phyloP scores from a whole-genome alignment of 2,329 filamentous ascomycete genomes.

The Ophiosphaerella korrae region DNA sequence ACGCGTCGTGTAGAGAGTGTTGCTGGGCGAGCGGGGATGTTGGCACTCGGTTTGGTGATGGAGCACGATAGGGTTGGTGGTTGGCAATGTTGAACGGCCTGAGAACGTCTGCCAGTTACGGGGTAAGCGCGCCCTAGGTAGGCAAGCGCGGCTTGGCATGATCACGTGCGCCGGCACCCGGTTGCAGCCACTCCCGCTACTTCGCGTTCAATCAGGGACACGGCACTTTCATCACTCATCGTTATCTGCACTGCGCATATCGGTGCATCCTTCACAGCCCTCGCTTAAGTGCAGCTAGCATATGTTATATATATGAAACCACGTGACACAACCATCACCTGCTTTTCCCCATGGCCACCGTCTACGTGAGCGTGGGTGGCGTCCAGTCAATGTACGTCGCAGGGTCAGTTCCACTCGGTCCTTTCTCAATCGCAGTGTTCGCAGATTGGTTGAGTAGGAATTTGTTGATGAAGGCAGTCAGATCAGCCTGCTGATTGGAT shows the following conservation, averaged over 20 bases:
- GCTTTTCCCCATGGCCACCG: background rate
- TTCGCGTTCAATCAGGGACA: too few species aligned
- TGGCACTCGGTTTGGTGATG: conserved; percentile 39
- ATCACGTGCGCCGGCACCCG: background rate
- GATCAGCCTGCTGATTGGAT: conserved; percentile 56
- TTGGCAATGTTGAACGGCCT: conserved; percentile 24
- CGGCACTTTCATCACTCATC: background rate
- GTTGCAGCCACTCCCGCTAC: too few species aligned
- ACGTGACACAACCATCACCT: conserved; percentile 4
- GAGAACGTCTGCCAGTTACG: conserved; percentile 2
- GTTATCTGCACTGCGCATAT: too few species aligned
- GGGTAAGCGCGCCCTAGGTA: background rate
- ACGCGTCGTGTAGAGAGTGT: conserved; percentile 46
- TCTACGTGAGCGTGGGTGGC: conserved; percentile 40
- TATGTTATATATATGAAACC: conserved; percentile 16
- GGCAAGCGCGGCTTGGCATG: conserved; percentile 14
- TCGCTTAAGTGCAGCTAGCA: conserved; percentile 1
- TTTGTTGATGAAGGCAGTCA: conserved; percentile 61
- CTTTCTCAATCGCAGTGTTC: conserved; percentile 44
- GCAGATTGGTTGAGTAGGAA: conserved; percentile 48
- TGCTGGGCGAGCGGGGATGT: conserved; percentile 43
- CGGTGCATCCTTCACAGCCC: too few species aligned
- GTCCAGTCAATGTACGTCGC: conserved; percentile 47
- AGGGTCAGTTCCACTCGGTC: conserved; percentile 35
- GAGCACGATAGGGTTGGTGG: conserved; percentile 31